A percentile compares a stretch with the other conserved stretches of the same genome.
phyloP scores from a whole-genome alignment of 2,329 filamentous ascomycete genomes.

The Apiospora sp. region DNA sequence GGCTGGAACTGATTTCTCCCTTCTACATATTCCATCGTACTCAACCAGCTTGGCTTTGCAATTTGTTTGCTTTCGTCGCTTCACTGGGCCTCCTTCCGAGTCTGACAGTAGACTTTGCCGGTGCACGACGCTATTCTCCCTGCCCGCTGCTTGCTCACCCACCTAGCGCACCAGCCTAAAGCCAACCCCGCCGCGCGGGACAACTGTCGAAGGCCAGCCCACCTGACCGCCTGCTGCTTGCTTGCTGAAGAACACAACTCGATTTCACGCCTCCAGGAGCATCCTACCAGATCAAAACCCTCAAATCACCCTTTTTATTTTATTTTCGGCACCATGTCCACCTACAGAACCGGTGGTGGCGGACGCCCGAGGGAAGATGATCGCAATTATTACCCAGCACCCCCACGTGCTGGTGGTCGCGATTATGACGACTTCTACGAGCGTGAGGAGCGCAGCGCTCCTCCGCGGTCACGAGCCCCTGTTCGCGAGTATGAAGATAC shows the following conservation, averaged over 20 bases:
- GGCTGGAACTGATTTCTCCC: conserved; percentile 2
- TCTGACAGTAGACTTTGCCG: conserved; percentile 6
- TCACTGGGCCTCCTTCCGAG: neutral
- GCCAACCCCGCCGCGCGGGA: conserved; percentile 8
- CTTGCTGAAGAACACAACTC: neutral
- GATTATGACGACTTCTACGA: conserved; percentile 39
- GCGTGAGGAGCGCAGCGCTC: conserved; percentile 33
- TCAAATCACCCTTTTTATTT: neutral
- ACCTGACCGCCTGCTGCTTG: neutral
- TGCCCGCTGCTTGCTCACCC: neutral
- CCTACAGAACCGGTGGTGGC: conserved; percentile 17
- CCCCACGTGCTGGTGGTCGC: conserved; percentile 35
- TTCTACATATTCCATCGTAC: neutral
- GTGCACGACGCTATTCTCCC: conserved; percentile 9
- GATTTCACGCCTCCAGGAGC: neutral
- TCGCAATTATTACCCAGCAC: conserved; percentile 54
- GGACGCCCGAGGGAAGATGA: conserved; percentile 50
- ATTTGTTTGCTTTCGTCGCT: conserved; percentile 4
- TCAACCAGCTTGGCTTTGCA: neutral
- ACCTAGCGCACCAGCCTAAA: neutral
- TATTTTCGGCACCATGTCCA: conserved; percentile 1
- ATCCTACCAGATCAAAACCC: neutral
- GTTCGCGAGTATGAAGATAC: conserved; percentile 50
- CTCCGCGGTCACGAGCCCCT: conserved; percentile 38
- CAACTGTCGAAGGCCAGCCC: conserved; percentile 13